A percentile compares a stretch with the other conserved stretches of the same genome.
Evolutionary conservation across 176 grass and related monocot species (phyloP).

Genomic region (Raddia guianensis): DNA sequence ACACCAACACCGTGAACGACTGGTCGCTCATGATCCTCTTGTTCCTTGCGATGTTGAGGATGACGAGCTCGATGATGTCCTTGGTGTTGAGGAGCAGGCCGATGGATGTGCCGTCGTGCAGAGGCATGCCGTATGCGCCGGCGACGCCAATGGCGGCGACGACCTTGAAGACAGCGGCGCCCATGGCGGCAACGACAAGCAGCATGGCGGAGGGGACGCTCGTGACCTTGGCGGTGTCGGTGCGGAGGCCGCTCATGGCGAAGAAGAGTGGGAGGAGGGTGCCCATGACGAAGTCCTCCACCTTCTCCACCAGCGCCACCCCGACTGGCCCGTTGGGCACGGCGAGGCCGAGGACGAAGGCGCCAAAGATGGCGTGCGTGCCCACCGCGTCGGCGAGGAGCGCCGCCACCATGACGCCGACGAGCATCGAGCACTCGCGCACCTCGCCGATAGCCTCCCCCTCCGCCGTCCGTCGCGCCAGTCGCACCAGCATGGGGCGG

Average conservation of each 20-base stretch:
- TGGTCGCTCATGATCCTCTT: conserved; percentile 69
- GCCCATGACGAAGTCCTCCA: conserved; percentile 66
- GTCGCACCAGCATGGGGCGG: conserved; percentile 40
- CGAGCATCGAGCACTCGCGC: conserved; percentile 52
- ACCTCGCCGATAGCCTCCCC: conserved; percentile 47
- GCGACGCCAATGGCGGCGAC: conserved; percentile 39
- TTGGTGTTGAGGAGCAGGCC: conserved; percentile 80
- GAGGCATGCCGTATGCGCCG: conserved; percentile 51
- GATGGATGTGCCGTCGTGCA: conserved; percentile 61
- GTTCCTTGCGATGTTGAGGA: conserved; percentile 75
- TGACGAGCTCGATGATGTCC: conserved; percentile 67
- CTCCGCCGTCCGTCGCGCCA: conserved; percentile 24
- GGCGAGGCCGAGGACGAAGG: conserved; percentile 68
- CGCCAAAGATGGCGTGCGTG: conserved; percentile 76
- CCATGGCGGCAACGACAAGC: conserved; percentile 27
- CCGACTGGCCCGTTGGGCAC: conserved; percentile 75
- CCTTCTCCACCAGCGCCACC: conserved; percentile 61
- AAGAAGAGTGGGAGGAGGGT: conserved; percentile 73
- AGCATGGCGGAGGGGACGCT: not conserved
- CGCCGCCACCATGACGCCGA: conserved; percentile 65
- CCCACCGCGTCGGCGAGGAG: conserved; percentile 59
- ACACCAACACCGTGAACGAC: conserved; percentile 71
- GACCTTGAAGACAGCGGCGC: conserved; percentile 46
- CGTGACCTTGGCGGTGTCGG: conserved; percentile 39
- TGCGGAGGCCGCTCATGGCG: conserved; percentile 65